Evolutionary conservation across 768 basidiomycete genomes (phyloP).

Genomic region (Lentinula boryana): DNA sequence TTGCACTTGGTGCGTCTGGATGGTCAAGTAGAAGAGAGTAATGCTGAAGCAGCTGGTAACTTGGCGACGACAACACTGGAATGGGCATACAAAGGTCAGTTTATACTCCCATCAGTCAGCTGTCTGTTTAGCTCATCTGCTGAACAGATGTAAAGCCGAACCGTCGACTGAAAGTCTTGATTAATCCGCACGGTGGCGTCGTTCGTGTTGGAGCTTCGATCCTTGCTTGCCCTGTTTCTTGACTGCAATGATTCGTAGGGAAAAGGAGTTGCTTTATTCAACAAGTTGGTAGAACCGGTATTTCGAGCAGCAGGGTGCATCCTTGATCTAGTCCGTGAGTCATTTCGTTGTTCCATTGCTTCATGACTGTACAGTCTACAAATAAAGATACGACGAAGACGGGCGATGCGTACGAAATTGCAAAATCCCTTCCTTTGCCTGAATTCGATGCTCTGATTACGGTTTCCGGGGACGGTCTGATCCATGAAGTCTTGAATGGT

Average conservation of each 20-base stretch:
- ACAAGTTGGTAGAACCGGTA: conserved; percentile 62
- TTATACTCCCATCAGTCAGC: neutral
- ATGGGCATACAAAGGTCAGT: conserved; percentile 57
- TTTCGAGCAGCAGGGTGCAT: conserved; percentile 60
- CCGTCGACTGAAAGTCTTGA: conserved; percentile 57
- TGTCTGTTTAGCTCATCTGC: neutral
- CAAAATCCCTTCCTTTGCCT: conserved; percentile 45
- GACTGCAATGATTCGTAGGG: conserved; percentile 35
- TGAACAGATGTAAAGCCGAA: conserved; percentile 46
- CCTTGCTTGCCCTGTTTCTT: conserved; percentile 1
- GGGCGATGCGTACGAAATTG: conserved; percentile 65
- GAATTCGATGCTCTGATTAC: conserved; percentile 64
- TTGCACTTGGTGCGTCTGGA: conserved; percentile 35
- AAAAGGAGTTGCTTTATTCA: conserved; percentile 49
- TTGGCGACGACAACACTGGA: conserved; percentile 56
- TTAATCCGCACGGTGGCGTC: conserved; percentile 79
- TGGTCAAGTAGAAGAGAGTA: conserved; percentile 32
- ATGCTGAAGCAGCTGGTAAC: conserved; percentile 27
- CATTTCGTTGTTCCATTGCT: neutral
- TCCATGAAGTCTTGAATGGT: conserved; percentile 84
- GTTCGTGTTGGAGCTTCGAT: conserved; percentile 32
- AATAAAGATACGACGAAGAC: conserved; percentile 52
- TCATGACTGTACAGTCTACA: neutral
- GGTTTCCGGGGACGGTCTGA: conserved; percentile 79
- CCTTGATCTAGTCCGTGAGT: conserved; percentile 58